A percentile compares a stretch with the other conserved stretches of the same genome.
phyloP scores from a whole-genome alignment of 106 monocot species.

The Dioscorea zingiberensis region DNA sequence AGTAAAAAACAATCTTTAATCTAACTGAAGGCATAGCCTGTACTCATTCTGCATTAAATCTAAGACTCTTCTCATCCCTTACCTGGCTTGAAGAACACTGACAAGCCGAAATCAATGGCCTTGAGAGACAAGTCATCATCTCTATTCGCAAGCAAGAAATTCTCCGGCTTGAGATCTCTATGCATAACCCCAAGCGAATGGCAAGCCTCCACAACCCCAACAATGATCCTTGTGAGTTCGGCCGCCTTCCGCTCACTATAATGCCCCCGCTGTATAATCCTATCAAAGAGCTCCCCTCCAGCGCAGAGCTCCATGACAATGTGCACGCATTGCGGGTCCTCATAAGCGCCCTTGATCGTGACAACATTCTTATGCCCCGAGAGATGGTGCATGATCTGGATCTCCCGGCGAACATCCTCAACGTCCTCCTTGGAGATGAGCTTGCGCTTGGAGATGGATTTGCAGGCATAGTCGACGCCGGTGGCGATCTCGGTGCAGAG shows the following conservation, averaged over 20 bases:
- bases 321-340: constrained; percentile 50
- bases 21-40: no score
- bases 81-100: constrained; percentile 76
- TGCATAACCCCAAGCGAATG: constrained; percentile 68
- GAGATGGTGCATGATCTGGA: constrained; percentile 75
- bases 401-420: constrained; percentile 66
- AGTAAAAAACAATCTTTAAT: no score
- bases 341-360: constrained; percentile 54
- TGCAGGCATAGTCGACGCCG: constrained; percentile 54
- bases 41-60: no score
- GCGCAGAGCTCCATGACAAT: constrained; percentile 69
- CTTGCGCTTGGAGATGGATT: constrained; percentile 68
- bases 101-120: constrained; percentile 66
- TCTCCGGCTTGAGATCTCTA: constrained; percentile 67
- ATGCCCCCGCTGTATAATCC: constrained; percentile 61
- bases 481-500: constrained; percentile 62
- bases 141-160: constrained; percentile 50
- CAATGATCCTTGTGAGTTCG: constrained; percentile 51
- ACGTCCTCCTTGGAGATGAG: constrained; percentile 55
- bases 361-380: constrained; percentile 55
- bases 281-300: constrained; percentile 64
- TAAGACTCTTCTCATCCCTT: not conserved
- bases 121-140: constrained; percentile 58
- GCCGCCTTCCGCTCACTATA: constrained; percentile 70
- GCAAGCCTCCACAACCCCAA: constrained; percentile 62